These are phyloP conservation scores for Aspergillus ostianus DNA, from an alignment of 495 filamentous ascomycete species.

Conservation along the genomic window DNA sequence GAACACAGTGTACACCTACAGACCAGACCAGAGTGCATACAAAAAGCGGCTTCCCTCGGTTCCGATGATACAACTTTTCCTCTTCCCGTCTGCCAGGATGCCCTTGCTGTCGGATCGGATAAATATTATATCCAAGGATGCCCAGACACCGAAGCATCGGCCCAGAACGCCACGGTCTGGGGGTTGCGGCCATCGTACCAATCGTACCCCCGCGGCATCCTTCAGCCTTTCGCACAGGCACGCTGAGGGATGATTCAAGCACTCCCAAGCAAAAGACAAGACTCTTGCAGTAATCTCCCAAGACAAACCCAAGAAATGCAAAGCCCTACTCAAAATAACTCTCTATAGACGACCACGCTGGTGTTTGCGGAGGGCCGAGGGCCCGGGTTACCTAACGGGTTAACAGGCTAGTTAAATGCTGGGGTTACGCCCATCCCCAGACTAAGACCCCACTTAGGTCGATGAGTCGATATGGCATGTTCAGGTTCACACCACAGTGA, in stretches of 20 bases:
- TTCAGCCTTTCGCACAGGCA: background rate
- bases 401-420: background rate
- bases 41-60: too few relatives aligned
- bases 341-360: slow-evolving; percentile 7
- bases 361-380: background rate
- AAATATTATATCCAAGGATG: background rate
- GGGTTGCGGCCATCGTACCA: background rate
- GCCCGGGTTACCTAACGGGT: background rate
- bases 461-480: background rate
- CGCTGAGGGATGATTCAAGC: slow-evolving; percentile 7
- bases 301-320: slow-evolving; percentile 9
- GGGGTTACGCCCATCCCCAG: background rate
- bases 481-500: background rate
- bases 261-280: slow-evolving; percentile 4
- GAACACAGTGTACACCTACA: too few relatives aligned
- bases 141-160: background rate
- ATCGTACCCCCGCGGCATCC: background rate
- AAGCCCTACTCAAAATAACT: slow-evolving; percentile 7
- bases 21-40: too few relatives aligned
- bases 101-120: background rate
- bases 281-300: background rate
- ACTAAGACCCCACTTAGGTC: background rate
- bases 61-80: too few relatives aligned
- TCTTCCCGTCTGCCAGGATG: background rate
- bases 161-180: slow-evolving; percentile 6